These are phyloP conservation scores for Monosporascus sp. DNA, from an alignment of 2,329 filamentous ascomycete genomes.

Conservation along the genomic window DNA sequence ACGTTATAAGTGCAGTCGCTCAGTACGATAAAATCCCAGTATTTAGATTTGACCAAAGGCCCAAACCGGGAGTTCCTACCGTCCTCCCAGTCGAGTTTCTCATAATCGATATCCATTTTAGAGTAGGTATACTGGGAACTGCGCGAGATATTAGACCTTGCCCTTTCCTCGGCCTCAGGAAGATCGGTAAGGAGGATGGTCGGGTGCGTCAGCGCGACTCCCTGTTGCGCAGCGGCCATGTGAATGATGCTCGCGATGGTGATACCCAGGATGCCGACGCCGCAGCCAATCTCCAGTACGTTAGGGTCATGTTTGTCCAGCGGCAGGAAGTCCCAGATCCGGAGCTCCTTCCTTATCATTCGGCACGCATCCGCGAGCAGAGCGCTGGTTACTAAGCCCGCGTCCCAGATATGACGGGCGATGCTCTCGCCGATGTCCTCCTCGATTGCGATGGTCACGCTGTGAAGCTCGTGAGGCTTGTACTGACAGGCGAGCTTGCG, in stretches of 20 bases:
- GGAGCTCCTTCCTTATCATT: not conserved
- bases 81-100: constrained; percentile 54
- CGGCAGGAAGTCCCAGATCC: constrained; percentile 9
- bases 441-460: constrained; percentile 36
- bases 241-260: constrained; percentile 36
- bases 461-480: constrained; percentile 23
- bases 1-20: constrained; percentile 60
- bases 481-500: constrained; percentile 10
- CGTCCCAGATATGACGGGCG: constrained; percentile 56
- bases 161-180: constrained; percentile 46
- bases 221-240: constrained; percentile 13
- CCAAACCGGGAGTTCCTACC: constrained; percentile 42
- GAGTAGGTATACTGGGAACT: not conserved
- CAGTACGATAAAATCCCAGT: constrained; percentile 50
- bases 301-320: constrained; percentile 25
- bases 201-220: constrained; percentile 4
- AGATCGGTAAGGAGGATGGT: constrained; percentile 51
- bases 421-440: constrained; percentile 58
- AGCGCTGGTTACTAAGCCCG: constrained; percentile 42
- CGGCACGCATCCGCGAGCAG: constrained; percentile 25
- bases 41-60: constrained; percentile 27
- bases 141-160: constrained; percentile 41
- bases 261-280: constrained; percentile 51
- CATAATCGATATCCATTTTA: constrained; percentile 30
- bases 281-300: constrained; percentile 51